These are phyloP conservation scores for Ceratobasidium sp. DNA, from an alignment of 1,284 basidiomycete genomes.

Conservation along the genomic window DNA sequence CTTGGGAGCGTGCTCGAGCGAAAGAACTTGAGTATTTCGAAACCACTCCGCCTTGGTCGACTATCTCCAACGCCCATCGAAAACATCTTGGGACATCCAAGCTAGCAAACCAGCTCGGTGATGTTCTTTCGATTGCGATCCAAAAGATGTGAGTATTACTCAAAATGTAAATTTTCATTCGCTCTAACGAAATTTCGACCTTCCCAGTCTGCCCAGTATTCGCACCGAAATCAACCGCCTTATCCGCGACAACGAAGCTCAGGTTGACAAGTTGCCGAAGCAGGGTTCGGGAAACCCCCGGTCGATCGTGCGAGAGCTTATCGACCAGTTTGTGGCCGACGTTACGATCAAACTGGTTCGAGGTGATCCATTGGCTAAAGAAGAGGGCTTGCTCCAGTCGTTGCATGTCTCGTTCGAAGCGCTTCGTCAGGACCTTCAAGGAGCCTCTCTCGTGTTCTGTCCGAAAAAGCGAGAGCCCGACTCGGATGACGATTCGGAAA, in stretches of 20 bases:
- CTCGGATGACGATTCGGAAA: constrained; percentile 21
- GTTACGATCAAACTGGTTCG: constrained; percentile 30
- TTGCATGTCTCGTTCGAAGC: constrained; percentile 9
- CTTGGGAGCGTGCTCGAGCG: constrained; percentile 70
- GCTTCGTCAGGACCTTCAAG: constrained; percentile 24
- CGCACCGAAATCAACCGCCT: constrained; percentile 27
- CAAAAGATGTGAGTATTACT: constrained; percentile 49
- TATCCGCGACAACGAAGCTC: constrained; percentile 23
- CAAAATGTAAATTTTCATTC: background rate
- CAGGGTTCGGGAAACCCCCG: constrained; percentile 12
- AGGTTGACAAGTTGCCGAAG: constrained; percentile 8
- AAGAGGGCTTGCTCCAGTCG: constrained; percentile 14
- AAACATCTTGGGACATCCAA: constrained; percentile 68
- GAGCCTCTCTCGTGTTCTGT: constrained; percentile 14
- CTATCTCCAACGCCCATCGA: constrained; percentile 64
- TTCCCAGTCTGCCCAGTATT: constrained; percentile 24
- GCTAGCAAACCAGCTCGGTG: constrained; percentile 68
- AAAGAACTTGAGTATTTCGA: constrained; percentile 78
- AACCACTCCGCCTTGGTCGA: constrained; percentile 67
- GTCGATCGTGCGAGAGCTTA: constrained; percentile 27
- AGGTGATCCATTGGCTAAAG: constrained; percentile 27
- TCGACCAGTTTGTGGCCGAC: constrained; percentile 29
- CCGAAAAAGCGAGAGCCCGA: constrained; percentile 20
- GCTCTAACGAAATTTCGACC: background rate
- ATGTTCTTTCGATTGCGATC: constrained; percentile 70